Base-by-base conservation (phyloP, 2,329 filamentous ascomycete genomes). In the Cytospora paraplurivora region DNA sequence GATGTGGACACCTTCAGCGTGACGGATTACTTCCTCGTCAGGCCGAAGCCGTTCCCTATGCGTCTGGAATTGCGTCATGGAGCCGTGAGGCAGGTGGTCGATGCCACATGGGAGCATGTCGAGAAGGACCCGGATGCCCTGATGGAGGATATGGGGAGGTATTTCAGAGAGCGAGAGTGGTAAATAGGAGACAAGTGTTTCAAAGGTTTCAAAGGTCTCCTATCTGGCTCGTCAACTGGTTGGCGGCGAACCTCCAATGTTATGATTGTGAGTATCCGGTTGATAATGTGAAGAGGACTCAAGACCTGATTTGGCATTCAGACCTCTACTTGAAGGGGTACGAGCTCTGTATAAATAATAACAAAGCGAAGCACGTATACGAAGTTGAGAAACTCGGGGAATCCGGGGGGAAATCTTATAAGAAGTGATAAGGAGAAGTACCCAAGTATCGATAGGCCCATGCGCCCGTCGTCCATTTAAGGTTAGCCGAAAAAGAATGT, bases 31-130 rank as follows among this genome's bases (percentile, higher is more conserved):
- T 59, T 52, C 34, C 37, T 59, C 35, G 33, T 52, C 47, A 59
- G 56, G 34, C 56, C 56, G 1, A 59, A 52, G 27, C 56, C 56
- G n/a, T 59, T 52, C 10, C 56, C 56, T 52, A 32, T 52, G 4
- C 34, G 15, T 7, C 13, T 59, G 0, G 15, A 7, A 15, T 11
- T 47, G 47, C 50, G 56, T 21, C 34, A 59, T 6, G 34, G 51
- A 37, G 12, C 15, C 2, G 56, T 59, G 19, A 19, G 47, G 2
- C 7, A 13, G 10, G 8, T 51, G 12, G 5, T 52, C 33, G 56
- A 51, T n/a, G 19, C n/a, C n/a, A 34, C 47, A 3, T 59, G 56
- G 56, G 34, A 52, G 7, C 7, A 59, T 8, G 33, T 41, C 10
- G 56, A 59, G n/a, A 59, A 59, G 47, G 47, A 59, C 3, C 56